These are phyloP conservation scores for Vicia faba DNA, from an alignment of 306 rosid genomes.

Conservation along the genomic window DNA sequence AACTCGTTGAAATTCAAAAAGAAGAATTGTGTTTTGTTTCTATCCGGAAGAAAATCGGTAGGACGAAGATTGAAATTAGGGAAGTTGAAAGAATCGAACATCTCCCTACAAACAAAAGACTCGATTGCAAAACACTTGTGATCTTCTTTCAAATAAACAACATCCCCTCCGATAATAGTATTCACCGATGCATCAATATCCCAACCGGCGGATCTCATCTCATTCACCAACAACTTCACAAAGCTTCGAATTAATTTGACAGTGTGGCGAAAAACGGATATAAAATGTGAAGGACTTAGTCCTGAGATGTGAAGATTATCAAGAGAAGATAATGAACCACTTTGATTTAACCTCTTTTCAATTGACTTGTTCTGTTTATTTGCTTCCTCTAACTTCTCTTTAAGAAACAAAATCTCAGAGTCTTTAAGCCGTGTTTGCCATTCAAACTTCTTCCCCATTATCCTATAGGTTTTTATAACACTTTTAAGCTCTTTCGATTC, in stretches of 20 bases:
- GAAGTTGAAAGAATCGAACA: constrained; percentile 70
- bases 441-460: constrained; percentile 62
- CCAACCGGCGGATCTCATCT: constrained; percentile 76
- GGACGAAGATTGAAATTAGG: constrained; percentile 60
- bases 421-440: constrained; percentile 64
- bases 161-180: constrained; percentile 52
- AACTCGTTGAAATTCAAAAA: constrained; percentile 47
- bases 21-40: constrained; percentile 47
- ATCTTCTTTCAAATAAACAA: constrained; percentile 59
- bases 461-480: constrained; percentile 56
- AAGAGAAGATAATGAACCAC: constrained; percentile 57
- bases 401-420: constrained; percentile 62
- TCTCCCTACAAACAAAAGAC: constrained; percentile 72
- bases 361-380: constrained; percentile 53
- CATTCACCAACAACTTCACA: constrained; percentile 59
- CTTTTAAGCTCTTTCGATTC: constrained; percentile 73
- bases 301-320: constrained; percentile 69
- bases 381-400: constrained; percentile 70
- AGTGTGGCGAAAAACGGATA: constrained; percentile 57
- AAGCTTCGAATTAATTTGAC: constrained; percentile 62
- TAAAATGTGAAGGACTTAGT: constrained; percentile 62
- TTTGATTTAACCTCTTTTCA: constrained; percentile 68
- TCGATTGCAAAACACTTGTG: constrained; percentile 79
- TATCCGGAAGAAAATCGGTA: constrained; percentile 44
- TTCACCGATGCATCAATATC: constrained; percentile 62